Conservation (phyloP, 2,329 filamentous ascomycete species). For the Plenodomus biglobosus region DNA sequence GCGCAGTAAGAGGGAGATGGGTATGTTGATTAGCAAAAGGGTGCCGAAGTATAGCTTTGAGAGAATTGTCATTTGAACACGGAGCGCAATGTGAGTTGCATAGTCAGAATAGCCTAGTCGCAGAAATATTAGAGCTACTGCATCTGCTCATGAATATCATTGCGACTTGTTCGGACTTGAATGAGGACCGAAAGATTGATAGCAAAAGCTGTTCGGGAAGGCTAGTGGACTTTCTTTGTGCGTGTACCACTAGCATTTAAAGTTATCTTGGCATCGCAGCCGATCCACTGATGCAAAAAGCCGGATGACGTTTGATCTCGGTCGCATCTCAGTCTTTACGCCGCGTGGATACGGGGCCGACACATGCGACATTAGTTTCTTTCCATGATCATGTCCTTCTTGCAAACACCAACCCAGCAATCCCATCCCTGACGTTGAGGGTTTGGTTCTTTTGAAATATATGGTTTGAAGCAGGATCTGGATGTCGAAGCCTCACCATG, state of each 20-base stretch:
- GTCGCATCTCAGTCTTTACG: not conserved
- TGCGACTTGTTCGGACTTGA: not conserved
- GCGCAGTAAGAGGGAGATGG: constrained; percentile 72
- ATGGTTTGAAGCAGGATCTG: not conserved
- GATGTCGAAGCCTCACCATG: constrained; percentile 7
- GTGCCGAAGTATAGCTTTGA: constrained; percentile 84
- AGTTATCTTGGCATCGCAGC: not conserved
- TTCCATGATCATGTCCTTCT: not conserved
- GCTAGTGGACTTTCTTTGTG: not conserved
- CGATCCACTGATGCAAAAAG: constrained; percentile 3
- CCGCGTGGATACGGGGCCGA: constrained; percentile 9
- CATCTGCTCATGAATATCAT: not conserved
- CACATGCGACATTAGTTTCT: constrained; percentile 8
- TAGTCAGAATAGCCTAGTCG: not conserved
- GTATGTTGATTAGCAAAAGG: constrained; percentile 74
- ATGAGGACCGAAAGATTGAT: not conserved
- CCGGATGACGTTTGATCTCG: constrained; percentile 15
- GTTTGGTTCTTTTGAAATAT: not conserved
- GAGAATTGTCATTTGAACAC: constrained; percentile 54
- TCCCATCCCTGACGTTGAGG: too few relatives aligned
- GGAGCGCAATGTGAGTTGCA: not conserved
- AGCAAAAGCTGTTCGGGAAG: not conserved
- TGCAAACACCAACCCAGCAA: not conserved
- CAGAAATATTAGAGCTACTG: not conserved
- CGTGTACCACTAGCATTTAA: not conserved